A percentile compares a stretch with the other conserved stretches of the same genome.
These are phyloP conservation scores for Ophiosphaerella narmari DNA, from an alignment of 2,329 filamentous ascomycete species.

Conservation along the genomic window DNA sequence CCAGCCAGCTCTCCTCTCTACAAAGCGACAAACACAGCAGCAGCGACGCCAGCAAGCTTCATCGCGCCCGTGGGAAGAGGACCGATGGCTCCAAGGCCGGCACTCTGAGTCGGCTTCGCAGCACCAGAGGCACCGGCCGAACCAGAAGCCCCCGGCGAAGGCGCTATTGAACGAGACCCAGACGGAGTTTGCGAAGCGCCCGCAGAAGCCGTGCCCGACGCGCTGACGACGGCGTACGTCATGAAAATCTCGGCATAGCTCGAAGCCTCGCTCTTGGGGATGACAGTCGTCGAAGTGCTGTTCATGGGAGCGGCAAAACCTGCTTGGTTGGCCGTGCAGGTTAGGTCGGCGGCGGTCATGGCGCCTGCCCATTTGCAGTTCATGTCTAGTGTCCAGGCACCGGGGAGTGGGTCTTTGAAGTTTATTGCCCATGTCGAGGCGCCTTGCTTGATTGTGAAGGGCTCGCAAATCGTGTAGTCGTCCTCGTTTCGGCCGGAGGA, in stretches of 20 bases:
- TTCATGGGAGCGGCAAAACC: conserved; percentile 4
- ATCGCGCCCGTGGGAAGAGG: conserved; percentile 24
- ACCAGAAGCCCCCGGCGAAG: not conserved
- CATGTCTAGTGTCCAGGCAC: conserved; percentile 22
- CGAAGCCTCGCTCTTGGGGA: conserved; percentile 12
- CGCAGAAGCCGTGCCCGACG: conserved; percentile 12
- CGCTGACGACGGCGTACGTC: conserved; percentile 18
- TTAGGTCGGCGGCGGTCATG: conserved; percentile 25
- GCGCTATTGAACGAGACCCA: conserved; percentile 11
- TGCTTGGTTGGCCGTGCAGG: conserved; percentile 21
- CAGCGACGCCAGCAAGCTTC: conserved; percentile 27
- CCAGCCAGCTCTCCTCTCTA: conserved; percentile 5
- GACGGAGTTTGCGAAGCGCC: conserved; percentile 6
- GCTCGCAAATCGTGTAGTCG: conserved; percentile 19
- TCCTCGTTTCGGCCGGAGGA: conserved; percentile 7
- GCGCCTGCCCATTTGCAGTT: conserved; percentile 30
- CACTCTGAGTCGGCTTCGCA: conserved; percentile 7
- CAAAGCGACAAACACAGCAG: conserved; percentile 26
- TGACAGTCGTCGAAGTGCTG: conserved; percentile 2
- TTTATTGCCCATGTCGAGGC: conserved; percentile 22
- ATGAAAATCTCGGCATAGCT: conserved; percentile 3
- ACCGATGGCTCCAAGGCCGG: conserved; percentile 21
- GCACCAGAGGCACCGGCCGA: conserved; percentile 1
- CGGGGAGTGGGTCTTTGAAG: conserved; percentile 23
- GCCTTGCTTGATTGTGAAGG: conserved; percentile 32